Percentiles rank a stretch among this genome's conserved stretches.
phyloP scores from a whole-genome alignment of 345 rosid species.

The Rhodamnia argentea region DNA sequence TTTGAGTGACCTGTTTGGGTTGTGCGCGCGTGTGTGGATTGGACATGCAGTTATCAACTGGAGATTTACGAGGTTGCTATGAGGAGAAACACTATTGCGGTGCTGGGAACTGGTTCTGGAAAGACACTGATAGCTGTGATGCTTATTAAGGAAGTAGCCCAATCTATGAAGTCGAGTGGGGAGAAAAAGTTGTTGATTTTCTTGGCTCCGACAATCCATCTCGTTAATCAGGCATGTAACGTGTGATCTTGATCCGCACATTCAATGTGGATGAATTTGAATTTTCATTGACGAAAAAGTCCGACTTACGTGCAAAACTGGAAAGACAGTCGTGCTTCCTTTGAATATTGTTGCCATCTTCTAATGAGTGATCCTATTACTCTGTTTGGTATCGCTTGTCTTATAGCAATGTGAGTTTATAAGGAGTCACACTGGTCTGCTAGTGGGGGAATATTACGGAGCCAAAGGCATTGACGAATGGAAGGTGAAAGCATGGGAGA shows the following conservation, averaged over 20 bases:
- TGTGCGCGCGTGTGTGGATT: background rate
- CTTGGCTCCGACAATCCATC: constrained; percentile 77
- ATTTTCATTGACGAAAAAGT: background rate
- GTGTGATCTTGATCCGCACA: background rate
- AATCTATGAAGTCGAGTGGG: constrained; percentile 19
- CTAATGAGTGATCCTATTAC: background rate
- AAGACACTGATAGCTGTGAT: constrained; percentile 58
- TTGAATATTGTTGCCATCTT: background rate
- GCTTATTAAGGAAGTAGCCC: constrained; percentile 41
- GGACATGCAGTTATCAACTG: constrained; percentile 38
- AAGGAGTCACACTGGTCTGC: constrained; percentile 23
- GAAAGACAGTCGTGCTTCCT: background rate
- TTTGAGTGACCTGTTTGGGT: background rate
- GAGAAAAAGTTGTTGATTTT: constrained; percentile 44
- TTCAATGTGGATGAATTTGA: background rate
- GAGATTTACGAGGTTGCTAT: constrained; percentile 55
- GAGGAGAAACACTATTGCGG: constrained; percentile 66
- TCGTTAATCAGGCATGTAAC: constrained; percentile 55
- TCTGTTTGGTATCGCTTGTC: background rate
- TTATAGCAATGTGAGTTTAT: constrained; percentile 68
- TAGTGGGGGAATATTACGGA: constrained; percentile 65
- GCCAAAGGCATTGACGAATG: constrained; percentile 71
- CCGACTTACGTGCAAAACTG: background rate
- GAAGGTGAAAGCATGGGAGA: constrained; percentile 49
- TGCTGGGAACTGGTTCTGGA: constrained; percentile 60